Percentiles rank a stretch among this genome's conserved stretches.
Evolutionary conservation across 2,329 filamentous ascomycete species (phyloP).

Genomic region (Pseudogymnoascus sp.): DNA sequence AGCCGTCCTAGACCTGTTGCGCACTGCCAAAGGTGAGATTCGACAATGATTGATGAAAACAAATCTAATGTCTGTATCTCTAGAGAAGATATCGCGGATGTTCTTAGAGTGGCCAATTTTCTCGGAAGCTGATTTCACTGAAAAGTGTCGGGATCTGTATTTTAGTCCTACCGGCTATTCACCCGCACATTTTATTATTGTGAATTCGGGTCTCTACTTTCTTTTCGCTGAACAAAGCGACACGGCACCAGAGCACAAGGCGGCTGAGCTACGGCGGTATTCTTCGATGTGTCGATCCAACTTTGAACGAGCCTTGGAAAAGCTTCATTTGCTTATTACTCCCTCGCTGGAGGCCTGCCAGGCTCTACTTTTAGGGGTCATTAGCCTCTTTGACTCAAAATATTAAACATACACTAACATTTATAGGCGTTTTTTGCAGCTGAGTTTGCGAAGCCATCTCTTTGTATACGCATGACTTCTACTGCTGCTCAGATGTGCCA

Average conservation of each 20-base stretch:
- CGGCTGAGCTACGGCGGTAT: constrained; percentile 10
- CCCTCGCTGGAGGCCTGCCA: constrained; percentile 10
- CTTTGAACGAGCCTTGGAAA: constrained; percentile 10
- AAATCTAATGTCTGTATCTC: neutral
- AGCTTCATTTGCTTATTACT: constrained; percentile 11
- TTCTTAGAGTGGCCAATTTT: constrained; percentile 9
- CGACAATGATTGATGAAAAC: neutral
- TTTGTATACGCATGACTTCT: constrained; percentile 8
- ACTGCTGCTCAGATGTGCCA: constrained; percentile 11
- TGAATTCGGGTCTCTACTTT: constrained; percentile 14
- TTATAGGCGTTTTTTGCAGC: neutral
- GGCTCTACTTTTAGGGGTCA: constrained; percentile 11
- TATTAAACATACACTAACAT: neutral
- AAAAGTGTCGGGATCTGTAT: constrained; percentile 11
- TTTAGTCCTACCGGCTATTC: constrained; percentile 1
- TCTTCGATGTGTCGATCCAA: constrained; percentile 9
- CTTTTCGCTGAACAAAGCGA: constrained; percentile 12
- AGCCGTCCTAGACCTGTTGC: constrained; percentile 13
- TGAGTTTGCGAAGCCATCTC: constrained; percentile 7
- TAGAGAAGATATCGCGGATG: constrained; percentile 9
- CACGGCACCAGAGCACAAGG: neutral
- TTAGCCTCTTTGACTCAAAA: neutral
- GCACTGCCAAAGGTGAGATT: constrained; percentile 12
- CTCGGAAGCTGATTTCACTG: constrained; percentile 9
- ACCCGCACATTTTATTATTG: constrained; percentile 12